Evolutionary conservation across 768 basidiomycete genomes (phyloP).

Genomic region (Termitomyces sp.): DNA sequence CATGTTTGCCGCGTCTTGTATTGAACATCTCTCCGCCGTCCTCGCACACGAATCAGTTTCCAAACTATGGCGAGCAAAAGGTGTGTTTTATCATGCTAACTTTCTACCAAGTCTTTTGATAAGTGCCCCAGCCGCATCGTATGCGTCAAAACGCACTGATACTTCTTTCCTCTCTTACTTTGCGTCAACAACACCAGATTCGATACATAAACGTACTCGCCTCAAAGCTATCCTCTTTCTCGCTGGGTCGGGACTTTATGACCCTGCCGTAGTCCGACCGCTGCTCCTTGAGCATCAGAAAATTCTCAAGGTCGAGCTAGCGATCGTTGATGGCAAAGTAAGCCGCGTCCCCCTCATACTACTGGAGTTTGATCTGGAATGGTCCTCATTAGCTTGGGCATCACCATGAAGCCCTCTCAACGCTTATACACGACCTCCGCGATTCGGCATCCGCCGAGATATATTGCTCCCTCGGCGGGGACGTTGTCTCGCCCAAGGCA

Average conservation of each 20-base stretch:
- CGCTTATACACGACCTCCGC: conserved; percentile 63
- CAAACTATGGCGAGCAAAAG: conserved; percentile 71
- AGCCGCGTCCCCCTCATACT: background rate
- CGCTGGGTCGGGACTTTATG: conserved; percentile 70
- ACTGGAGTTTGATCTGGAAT: background rate
- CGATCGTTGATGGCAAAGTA: conserved; percentile 79
- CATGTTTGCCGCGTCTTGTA: conserved; percentile 51
- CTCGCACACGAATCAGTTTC: conserved; percentile 46
- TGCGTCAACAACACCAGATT: conserved; percentile 77
- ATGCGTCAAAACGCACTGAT: conserved; percentile 28
- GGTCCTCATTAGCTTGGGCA: conserved; percentile 34
- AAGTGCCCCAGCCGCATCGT: conserved; percentile 31
- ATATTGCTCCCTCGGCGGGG: conserved; percentile 80
- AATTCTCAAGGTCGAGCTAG: conserved; percentile 64
- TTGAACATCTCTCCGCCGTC: conserved; percentile 48
- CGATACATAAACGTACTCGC: conserved; percentile 64
- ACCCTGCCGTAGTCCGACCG: conserved; percentile 41
- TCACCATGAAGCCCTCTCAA: conserved; percentile 58
- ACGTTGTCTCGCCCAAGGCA: conserved; percentile 58
- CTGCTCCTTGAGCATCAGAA: conserved; percentile 44
- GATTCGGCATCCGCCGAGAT: conserved; percentile 79
- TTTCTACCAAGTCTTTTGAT: background rate
- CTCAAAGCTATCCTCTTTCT: conserved; percentile 78
- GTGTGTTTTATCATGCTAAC: conserved; percentile 17
- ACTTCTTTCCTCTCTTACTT: conserved; percentile 70